Conservation (phyloP, 1,284 basidiomycete genomes). For the Fomitopsis pinicola region DNA sequence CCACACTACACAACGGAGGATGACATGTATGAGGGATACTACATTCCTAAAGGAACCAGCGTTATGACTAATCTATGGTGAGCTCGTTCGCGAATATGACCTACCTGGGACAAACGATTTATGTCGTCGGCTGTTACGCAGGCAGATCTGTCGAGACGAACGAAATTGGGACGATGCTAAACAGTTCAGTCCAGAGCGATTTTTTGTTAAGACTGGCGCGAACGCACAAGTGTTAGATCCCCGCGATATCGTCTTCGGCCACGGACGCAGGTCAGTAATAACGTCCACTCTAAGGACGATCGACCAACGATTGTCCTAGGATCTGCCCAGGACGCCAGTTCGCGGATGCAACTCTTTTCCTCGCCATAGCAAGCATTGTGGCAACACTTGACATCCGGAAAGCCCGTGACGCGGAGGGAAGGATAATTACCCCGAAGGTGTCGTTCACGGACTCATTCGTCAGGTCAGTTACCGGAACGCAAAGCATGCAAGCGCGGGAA, state of each 20-base stretch:
- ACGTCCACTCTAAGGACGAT: background rate
- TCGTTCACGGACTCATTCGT: background rate
- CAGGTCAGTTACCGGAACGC: background rate
- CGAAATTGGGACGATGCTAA: conserved; percentile 16
- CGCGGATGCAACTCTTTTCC: background rate
- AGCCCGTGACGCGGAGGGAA: conserved; percentile 7
- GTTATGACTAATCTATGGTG: background rate
- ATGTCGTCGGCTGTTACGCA: background rate
- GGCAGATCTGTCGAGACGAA: conserved; percentile 20
- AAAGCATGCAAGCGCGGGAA: background rate
- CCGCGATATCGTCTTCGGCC: conserved; percentile 19
- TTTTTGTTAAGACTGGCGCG: conserved; percentile 8
- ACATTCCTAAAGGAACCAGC: background rate
- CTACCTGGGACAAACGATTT: background rate
- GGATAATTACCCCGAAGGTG: conserved; percentile 3
- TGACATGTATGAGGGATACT: background rate
- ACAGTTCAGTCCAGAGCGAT: conserved; percentile 21
- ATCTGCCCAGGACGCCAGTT: conserved; percentile 21
- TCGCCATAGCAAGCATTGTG: conserved; percentile 15
- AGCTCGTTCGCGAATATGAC: background rate
- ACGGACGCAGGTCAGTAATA: conserved; percentile 16
- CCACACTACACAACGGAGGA: conserved; percentile 4
- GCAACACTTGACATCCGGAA: conserved; percentile 14
- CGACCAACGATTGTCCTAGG: conserved; percentile 1
- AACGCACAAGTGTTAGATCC: conserved; percentile 11